phyloP scores from a whole-genome alignment of 495 filamentous ascomycete genomes.

The Recurvomyces mirabilis region DNA sequence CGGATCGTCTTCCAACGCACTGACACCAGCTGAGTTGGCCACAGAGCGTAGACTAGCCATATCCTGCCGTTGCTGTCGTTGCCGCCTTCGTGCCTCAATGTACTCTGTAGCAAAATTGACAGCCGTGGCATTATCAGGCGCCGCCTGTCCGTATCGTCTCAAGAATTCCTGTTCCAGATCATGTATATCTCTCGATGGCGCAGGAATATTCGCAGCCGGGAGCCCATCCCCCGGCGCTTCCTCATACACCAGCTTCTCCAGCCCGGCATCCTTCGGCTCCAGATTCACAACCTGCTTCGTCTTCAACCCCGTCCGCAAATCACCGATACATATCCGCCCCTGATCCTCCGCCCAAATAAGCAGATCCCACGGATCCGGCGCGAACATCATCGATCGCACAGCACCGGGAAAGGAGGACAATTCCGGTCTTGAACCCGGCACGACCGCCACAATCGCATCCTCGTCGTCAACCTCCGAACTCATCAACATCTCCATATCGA shows the following conservation, averaged over 20 bases:
- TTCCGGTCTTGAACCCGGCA: conserved; percentile 38
- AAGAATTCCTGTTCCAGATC: conserved; percentile 30
- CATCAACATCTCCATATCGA: conserved; percentile 46
- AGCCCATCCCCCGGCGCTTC: conserved; percentile 34
- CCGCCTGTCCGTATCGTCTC: conserved; percentile 29
- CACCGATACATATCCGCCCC: conserved; percentile 71
- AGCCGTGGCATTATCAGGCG: conserved; percentile 27
- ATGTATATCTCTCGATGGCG: conserved; percentile 21
- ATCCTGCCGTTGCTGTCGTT: conserved; percentile 20
- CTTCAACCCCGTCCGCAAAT: conserved; percentile 64
- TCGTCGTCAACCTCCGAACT: conserved; percentile 28
- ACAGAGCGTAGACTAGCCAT: conserved; percentile 11
- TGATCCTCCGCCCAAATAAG: conserved; percentile 88
- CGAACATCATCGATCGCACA: conserved; percentile 82
- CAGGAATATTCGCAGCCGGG: background rate
- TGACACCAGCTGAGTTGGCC: conserved; percentile 14
- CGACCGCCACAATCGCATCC: conserved; percentile 35
- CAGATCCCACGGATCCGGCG: conserved; percentile 80
- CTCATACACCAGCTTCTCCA: conserved; percentile 34
- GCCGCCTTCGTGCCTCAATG: conserved; percentile 29
- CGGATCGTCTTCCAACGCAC: conserved; percentile 29
- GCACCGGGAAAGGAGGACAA: conserved; percentile 44
- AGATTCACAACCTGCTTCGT: conserved; percentile 64
- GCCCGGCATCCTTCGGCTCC: conserved; percentile 41
- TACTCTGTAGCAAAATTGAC: conserved; percentile 33